Evolutionary conservation across 805 yeast species (phyloP), one percentile per base, ranked within the genome.

Genomic region (Brettanomyces nanus): DNA sequence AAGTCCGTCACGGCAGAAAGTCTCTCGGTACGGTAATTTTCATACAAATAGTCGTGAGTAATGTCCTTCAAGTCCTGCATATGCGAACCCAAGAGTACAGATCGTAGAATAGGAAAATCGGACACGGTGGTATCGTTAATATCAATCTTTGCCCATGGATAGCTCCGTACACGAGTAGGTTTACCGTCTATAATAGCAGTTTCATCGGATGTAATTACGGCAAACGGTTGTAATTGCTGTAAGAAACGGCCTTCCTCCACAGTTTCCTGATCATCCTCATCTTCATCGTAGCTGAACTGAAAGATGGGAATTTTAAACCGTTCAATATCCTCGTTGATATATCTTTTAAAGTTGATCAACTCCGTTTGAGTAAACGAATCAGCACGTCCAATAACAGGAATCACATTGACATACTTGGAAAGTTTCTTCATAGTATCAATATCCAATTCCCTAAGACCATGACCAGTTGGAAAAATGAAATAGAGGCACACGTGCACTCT

Each of bases 111-210:
- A 6, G 76, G 59, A 54, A 76, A 75, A 51, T 76, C 82, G 28
- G 74, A 65, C 48, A 61, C 62, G 33, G 59, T 63, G 15, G 77
- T 66, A 53, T 76, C 70, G 51, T 66, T 66, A 40, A 74, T 71
- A 51, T 74, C 77, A 36, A 74, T 69, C 31, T 65, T 45, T 7
- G 90, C 90, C 92, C 92, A 84, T 22, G 90, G 89, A 50, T 83
- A 83, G 40, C 66, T 62, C 63, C 92, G 74, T 11, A 75, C 77
- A 49, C 73, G 72, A 33, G 75, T 67, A 22, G 59, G 56, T 37
- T 60, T 54, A 14, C 85, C 85, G 22, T 71, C 59, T 27, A 71
- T 52, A 37, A 67, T 69, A 37, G 63, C 66, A 45, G 72, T 74
- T 28, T 68, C 70, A 53, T 80, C 89, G 1, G 86, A 74, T 4